These are phyloP conservation scores for Ogataea sp. DNA, from an alignment of 805 yeast genomes.

Conservation along the genomic window DNA sequence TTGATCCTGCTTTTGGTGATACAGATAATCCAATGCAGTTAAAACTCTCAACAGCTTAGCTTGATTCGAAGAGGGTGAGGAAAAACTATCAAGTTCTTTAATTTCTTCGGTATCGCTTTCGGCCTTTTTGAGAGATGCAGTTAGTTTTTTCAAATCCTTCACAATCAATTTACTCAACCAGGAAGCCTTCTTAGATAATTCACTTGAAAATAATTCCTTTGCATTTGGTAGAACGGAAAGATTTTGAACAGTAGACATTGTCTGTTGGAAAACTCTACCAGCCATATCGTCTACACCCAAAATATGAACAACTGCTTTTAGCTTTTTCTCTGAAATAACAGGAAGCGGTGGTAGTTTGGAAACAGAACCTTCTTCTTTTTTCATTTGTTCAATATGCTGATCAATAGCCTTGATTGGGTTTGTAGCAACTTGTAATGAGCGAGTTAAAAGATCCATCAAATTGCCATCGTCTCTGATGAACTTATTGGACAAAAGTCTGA, in stretches of 20 bases:
- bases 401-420: slow-evolving; percentile 56
- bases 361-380: background rate
- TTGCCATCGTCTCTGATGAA: slow-evolving; percentile 65
- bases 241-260: slow-evolving; percentile 74
- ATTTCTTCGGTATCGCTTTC: slow-evolving; percentile 45
- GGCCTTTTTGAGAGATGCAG: slow-evolving; percentile 34
- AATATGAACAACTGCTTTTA: slow-evolving; percentile 56
- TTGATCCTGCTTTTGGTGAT: slow-evolving; percentile 35
- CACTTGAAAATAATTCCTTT: slow-evolving; percentile 55
- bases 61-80: slow-evolving; percentile 78
- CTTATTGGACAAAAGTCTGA: slow-evolving; percentile 53
- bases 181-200: slow-evolving; percentile 58
- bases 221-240: slow-evolving; percentile 55
- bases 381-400: background rate
- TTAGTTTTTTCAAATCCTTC: slow-evolving; percentile 43
- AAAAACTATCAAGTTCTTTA: slow-evolving; percentile 49
- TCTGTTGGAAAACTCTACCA: slow-evolving; percentile 76
- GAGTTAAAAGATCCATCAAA: slow-evolving; percentile 68
- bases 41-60: slow-evolving; percentile 78
- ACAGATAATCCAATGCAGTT: slow-evolving; percentile 82
- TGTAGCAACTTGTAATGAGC: slow-evolving; percentile 70
- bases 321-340: slow-evolving; percentile 50
- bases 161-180: slow-evolving; percentile 47
- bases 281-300: slow-evolving; percentile 79
- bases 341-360: slow-evolving; percentile 37